Evolutionary conservation across 78 protist genomes (phyloP).

Genomic region (Emiliania huxleyi): DNA sequence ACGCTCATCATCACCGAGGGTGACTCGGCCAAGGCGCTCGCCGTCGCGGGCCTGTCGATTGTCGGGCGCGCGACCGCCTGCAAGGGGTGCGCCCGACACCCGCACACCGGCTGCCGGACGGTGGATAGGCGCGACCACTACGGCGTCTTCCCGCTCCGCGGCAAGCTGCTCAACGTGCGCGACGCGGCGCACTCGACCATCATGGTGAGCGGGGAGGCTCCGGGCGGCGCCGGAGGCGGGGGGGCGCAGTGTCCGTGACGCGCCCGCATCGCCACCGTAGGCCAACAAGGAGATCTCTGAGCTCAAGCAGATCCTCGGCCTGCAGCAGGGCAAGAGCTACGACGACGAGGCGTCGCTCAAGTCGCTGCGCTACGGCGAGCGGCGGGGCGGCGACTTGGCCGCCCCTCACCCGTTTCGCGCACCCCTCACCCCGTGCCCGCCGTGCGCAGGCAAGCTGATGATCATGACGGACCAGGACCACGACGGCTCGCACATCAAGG

Average conservation of each 20-base stretch:
- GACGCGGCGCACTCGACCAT: slow-evolving; percentile 77
- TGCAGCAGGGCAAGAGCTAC: slow-evolving; percentile 75
- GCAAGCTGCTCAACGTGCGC: slow-evolving; percentile 97
- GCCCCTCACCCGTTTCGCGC: too few relatives aligned
- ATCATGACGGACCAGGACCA: slow-evolving; percentile 99
- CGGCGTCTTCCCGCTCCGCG: slow-evolving; percentile 99
- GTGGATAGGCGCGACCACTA: too few relatives aligned
- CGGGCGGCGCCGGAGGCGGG: too few relatives aligned
- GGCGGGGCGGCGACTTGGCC: too few relatives aligned
- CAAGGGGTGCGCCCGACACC: too few relatives aligned
- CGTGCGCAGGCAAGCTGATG: slow-evolving; percentile 92
- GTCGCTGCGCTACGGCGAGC: slow-evolving; percentile 96
- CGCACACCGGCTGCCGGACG: too few relatives aligned
- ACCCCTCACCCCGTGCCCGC: too few relatives aligned
- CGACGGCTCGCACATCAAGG: slow-evolving; percentile 99
- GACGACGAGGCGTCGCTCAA: background rate
- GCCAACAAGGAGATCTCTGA: slow-evolving; percentile 83
- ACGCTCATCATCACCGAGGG: slow-evolving; percentile 98
- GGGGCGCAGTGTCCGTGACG: too few relatives aligned
- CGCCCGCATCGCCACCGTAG: too few relatives aligned
- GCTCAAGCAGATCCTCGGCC: slow-evolving; percentile 88
- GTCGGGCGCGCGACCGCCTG: background rate
- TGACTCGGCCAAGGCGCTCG: slow-evolving; percentile 94
- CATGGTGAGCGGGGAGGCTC: slow-evolving; percentile 61
- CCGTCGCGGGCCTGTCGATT: slow-evolving; percentile 83